phyloP scores from a whole-genome alignment of 2,329 filamentous ascomycete species.

The Eutypella sp. region DNA sequence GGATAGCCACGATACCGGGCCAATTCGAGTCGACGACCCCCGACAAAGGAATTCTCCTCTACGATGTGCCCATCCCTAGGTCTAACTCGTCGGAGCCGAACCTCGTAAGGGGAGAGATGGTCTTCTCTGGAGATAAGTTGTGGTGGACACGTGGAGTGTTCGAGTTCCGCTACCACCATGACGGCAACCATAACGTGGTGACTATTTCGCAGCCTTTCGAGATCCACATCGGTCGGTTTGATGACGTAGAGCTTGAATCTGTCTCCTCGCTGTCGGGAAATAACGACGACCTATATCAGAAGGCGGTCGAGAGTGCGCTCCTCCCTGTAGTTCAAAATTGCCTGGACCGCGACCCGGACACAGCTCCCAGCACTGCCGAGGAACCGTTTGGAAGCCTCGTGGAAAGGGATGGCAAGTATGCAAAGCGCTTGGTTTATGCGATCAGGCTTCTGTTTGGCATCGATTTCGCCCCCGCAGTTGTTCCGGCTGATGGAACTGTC shows the following conservation, averaged over 20 bases:
- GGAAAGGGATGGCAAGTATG: constrained; percentile 83
- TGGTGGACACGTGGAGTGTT: constrained; percentile 98
- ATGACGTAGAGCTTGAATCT: constrained; percentile 68
- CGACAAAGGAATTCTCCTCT: constrained; percentile 70
- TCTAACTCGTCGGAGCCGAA: constrained; percentile 50
- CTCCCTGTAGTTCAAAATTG: constrained; percentile 86
- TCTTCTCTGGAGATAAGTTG: constrained; percentile 87
- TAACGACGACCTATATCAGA: constrained; percentile 56
- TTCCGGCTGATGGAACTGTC: constrained; percentile 86
- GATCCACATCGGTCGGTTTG: constrained; percentile 76
- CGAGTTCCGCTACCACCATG: constrained; percentile 95
- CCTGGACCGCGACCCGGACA: constrained; percentile 84
- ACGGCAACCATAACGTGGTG: constrained; percentile 89
- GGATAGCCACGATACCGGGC: constrained; percentile 75
- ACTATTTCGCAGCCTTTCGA: constrained; percentile 91
- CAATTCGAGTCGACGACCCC: constrained; percentile 70
- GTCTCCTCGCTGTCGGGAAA: too few relatives aligned
- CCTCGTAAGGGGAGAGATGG: constrained; percentile 71
- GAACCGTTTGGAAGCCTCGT: constrained; percentile 83
- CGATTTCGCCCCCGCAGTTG: constrained; percentile 88
- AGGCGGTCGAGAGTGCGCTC: constrained; percentile 69
- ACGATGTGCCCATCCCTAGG: constrained; percentile 54
- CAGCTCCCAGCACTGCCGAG: constrained; percentile 73
- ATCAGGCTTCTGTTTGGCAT: constrained; percentile 97
- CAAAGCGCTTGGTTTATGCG: constrained; percentile 85